Conservation (phyloP, 1,139 yeast genomes). For the Scheffersomyces segobiensis region DNA sequence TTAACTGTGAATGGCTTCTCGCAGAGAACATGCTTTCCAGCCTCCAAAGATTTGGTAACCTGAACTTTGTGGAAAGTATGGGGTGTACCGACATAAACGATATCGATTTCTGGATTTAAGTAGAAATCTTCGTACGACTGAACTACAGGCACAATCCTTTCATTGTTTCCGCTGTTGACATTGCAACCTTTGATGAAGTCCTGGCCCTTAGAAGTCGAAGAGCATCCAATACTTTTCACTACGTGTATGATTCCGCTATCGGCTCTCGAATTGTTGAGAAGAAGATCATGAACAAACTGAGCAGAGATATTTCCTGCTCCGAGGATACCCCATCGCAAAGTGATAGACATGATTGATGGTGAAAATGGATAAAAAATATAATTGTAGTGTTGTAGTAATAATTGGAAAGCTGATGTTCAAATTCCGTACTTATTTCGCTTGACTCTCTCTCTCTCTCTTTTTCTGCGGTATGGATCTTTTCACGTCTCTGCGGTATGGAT, state of each 20-base stretch:
- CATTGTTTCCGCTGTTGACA: slow-evolving; percentile 16
- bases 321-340: slow-evolving; percentile 41
- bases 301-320: slow-evolving; percentile 50
- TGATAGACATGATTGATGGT: slow-evolving; percentile 14
- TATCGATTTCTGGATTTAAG: slow-evolving; percentile 45
- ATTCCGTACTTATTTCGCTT: no score
- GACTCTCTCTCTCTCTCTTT: no score
- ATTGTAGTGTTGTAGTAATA: not conserved
- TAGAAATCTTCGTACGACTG: slow-evolving; percentile 38
- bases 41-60: slow-evolving; percentile 49
- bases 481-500: no score
- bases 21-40: slow-evolving; percentile 56
- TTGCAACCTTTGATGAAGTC: slow-evolving; percentile 21
- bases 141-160: slow-evolving; percentile 18
- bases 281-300: slow-evolving; percentile 38
- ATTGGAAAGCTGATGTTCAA: not conserved
- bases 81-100: slow-evolving; percentile 62
- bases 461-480: no score
- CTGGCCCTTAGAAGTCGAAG: slow-evolving; percentile 26
- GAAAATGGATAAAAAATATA: not conserved
- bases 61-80: slow-evolving; percentile 56
- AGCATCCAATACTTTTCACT: slow-evolving; percentile 34
- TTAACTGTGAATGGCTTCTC: slow-evolving; percentile 65
- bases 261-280: slow-evolving; percentile 22
- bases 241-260: slow-evolving; percentile 23